These are phyloP conservation scores for Fusarium sp. DNA, from an alignment of 2,329 filamentous ascomycete species.

Conservation along the genomic window DNA sequence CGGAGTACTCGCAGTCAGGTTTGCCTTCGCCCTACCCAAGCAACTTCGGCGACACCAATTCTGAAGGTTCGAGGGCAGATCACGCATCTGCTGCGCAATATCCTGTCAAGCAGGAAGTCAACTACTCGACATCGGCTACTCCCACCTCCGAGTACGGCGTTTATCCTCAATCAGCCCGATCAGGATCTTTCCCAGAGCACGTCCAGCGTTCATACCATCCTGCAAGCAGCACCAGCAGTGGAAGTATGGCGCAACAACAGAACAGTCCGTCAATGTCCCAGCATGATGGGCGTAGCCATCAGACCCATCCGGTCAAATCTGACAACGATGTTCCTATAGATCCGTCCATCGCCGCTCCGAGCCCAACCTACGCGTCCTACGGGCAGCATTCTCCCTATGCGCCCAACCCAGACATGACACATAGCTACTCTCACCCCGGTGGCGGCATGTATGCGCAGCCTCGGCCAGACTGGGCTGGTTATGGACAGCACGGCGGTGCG, in stretches of 20 bases:
- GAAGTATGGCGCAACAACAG: slow-evolving; percentile 96
- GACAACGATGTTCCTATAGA: slow-evolving; percentile 98
- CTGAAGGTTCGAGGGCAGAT: slow-evolving; percentile 91
- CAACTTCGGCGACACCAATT: slow-evolving; percentile 75
- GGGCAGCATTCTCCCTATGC: slow-evolving; percentile 88
- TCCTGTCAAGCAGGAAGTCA: slow-evolving; percentile 82
- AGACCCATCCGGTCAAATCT: slow-evolving; percentile 85
- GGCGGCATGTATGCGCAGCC: slow-evolving; percentile 74
- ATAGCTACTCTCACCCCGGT: slow-evolving; percentile 75
- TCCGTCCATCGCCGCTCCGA: slow-evolving; percentile 94
- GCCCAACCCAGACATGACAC: slow-evolving; percentile 86
- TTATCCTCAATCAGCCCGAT: slow-evolving; percentile 80
- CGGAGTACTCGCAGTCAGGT: slow-evolving; percentile 89
- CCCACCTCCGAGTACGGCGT: slow-evolving; percentile 90
- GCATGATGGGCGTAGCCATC: slow-evolving; percentile 83
- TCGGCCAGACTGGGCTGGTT: slow-evolving; percentile 80
- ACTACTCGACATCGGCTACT: slow-evolving; percentile 81
- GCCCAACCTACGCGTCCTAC: slow-evolving; percentile 84
- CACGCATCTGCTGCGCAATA: slow-evolving; percentile 94
- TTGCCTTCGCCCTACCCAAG: slow-evolving; percentile 79
- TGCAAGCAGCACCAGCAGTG: slow-evolving; percentile 77
- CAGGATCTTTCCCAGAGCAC: slow-evolving; percentile 88
- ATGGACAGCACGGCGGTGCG: slow-evolving; percentile 65
- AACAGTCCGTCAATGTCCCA: slow-evolving; percentile 96
- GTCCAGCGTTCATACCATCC: slow-evolving; percentile 86